Percentiles rank a stretch among this genome's conserved stretches.
Evolutionary conservation across 1,284 basidiomycete genomes (phyloP).

Genomic region (Cryptococcus sp.): DNA sequence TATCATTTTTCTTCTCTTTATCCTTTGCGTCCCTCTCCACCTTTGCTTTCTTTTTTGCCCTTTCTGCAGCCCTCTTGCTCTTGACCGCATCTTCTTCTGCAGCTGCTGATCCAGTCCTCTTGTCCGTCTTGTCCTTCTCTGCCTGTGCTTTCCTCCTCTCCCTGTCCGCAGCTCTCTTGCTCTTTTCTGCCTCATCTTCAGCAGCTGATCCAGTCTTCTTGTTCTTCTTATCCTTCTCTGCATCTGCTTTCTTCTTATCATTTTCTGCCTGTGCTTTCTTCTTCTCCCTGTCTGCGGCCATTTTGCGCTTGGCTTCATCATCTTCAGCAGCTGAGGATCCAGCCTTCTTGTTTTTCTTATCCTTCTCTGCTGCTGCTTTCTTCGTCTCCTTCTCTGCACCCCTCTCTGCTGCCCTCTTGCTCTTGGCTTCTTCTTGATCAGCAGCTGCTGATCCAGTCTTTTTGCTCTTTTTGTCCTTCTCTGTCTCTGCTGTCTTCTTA

Average conservation of each 20-base stretch:
- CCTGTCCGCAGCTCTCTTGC: not conserved
- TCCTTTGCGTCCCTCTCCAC: not conserved
- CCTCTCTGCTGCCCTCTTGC: not conserved
- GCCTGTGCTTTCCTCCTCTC: not conserved
- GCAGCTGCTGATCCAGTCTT: not conserved
- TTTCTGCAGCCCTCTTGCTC: not conserved
- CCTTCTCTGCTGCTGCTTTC: not conserved
- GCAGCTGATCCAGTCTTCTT: too few relatives aligned
- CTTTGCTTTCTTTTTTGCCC: not conserved
- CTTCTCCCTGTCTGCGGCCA: not conserved
- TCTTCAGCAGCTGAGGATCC: not conserved
- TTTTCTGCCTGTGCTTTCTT: not conserved
- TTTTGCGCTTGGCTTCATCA: not conserved
- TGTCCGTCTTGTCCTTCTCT: not conserved
- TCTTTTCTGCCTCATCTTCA: not conserved
- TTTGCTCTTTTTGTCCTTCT: not conserved
- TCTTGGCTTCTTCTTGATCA: too few relatives aligned
- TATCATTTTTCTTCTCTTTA: not conserved
- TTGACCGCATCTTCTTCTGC: not conserved
- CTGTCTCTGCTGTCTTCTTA: not conserved
- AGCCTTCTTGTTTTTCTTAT: not conserved
- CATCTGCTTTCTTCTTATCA: not conserved
- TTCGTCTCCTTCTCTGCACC: not conserved
- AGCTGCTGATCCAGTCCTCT: not conserved
- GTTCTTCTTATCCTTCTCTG: not conserved